Conservation (phyloP, 805 yeast species). For the Saturnispora saitoi region DNA sequence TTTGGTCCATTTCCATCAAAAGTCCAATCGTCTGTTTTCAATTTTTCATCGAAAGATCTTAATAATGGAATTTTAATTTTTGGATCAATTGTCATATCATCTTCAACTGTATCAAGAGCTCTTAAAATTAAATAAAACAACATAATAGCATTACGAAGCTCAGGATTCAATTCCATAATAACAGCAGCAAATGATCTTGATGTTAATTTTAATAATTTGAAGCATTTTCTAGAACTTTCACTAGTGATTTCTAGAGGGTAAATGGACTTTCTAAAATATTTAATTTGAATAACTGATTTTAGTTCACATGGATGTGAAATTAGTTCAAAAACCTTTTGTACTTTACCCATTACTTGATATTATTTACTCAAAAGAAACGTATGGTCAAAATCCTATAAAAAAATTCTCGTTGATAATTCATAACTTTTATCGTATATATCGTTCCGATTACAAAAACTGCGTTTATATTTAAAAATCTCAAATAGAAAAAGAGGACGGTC, state of each 20-base stretch:
- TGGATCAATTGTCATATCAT: slow-evolving; percentile 81
- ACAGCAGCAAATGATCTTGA: slow-evolving; percentile 95
- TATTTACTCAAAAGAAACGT: neutral
- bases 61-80: slow-evolving; percentile 66
- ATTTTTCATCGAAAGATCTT: slow-evolving; percentile 55
- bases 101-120: slow-evolving; percentile 93
- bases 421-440: neutral
- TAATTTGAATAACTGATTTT: slow-evolving; percentile 55
- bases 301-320: slow-evolving; percentile 65
- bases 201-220: slow-evolving; percentile 53
- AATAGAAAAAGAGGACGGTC: neutral
- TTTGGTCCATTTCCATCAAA: slow-evolving; percentile 65
- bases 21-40: slow-evolving; percentile 67
- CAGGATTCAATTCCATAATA: slow-evolving; percentile 84
- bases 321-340: slow-evolving; percentile 37
- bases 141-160: slow-evolving; percentile 72
- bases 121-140: slow-evolving; percentile 78
- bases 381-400: neutral
- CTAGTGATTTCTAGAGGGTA: slow-evolving; percentile 40
- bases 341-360: slow-evolving; percentile 1
- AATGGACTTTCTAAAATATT: slow-evolving; percentile 40
- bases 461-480: neutral
- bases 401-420: neutral
- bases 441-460: neutral
- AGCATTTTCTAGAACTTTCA: slow-evolving; percentile 52